Conservation (phyloP, 2,329 filamentous ascomycete genomes). For the Neofusicoccum parvum region DNA sequence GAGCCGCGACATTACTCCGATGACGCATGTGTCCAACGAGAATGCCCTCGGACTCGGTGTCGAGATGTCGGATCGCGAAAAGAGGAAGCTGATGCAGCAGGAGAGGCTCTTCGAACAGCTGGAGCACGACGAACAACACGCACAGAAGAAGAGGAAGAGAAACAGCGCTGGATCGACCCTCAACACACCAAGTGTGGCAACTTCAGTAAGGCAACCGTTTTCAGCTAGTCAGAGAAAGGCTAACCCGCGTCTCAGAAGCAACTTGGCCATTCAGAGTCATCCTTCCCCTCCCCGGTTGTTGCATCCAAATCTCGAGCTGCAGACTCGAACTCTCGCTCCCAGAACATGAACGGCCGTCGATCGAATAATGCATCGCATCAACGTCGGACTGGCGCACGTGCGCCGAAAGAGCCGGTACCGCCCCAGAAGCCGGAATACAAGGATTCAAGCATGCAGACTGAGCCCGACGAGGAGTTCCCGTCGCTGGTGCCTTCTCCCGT, state of each 20-base stretch:
- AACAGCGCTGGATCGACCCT: conserved; percentile 57
- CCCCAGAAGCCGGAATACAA: conserved; percentile 34
- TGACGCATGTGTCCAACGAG: conserved; percentile 53
- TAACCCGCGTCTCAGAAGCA: conserved; percentile 36
- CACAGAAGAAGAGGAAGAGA: conserved; percentile 57
- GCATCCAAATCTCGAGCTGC: conserved; percentile 29
- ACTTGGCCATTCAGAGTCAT: conserved; percentile 38
- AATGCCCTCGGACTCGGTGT: conserved; percentile 44
- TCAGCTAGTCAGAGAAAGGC: conserved; percentile 22
- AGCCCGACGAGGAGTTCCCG: conserved; percentile 44
- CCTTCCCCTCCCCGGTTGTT: conserved; percentile 23
- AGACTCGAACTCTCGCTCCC: conserved; percentile 21
- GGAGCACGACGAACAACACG: conserved; percentile 59
- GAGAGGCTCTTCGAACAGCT: conserved; percentile 65
- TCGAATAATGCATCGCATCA: conserved; percentile 18
- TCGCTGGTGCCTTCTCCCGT: conserved; percentile 34
- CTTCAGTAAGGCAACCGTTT: conserved; percentile 41
- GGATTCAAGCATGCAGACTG: conserved; percentile 40
- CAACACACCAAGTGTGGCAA: conserved; percentile 51
- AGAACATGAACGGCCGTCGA: conserved; percentile 17
- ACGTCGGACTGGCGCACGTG: conserved; percentile 33
- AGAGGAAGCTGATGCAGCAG: conserved; percentile 63
- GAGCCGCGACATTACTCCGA: conserved; percentile 65
- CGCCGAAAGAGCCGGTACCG: conserved; percentile 38
- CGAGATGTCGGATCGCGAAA: conserved; percentile 63